Evolutionary conservation across 2,329 filamentous ascomycete genomes (phyloP).

Genomic region (Phialemoniopsis sp.): DNA sequence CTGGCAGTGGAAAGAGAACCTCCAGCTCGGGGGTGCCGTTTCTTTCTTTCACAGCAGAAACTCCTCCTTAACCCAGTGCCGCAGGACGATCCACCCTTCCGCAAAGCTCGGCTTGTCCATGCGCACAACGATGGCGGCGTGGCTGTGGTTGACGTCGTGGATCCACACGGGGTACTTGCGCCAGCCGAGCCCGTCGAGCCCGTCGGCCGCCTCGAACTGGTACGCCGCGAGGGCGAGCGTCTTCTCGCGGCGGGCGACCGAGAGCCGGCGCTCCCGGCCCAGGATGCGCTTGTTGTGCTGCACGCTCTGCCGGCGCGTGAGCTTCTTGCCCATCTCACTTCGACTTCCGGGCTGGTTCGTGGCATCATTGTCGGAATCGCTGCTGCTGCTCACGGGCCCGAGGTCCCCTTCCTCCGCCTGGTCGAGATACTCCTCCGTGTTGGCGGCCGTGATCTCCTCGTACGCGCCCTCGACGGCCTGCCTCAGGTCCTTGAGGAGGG

Average conservation of each 20-base stretch:
- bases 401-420: constrained; percentile 42
- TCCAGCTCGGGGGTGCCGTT: too few relatives aligned
- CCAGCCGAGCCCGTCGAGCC: constrained; percentile 64
- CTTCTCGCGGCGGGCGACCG: constrained; percentile 45
- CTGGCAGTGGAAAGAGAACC: too few relatives aligned
- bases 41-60: constrained; percentile 43
- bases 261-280: constrained; percentile 29
- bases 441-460: constrained; percentile 65
- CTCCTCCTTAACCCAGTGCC: constrained; percentile 74
- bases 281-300: too few relatives aligned
- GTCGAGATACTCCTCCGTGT: constrained; percentile 68
- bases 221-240: constrained; percentile 73
- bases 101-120: constrained; percentile 61
- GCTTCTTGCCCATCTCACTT: too few relatives aligned
- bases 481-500: constrained; percentile 72
- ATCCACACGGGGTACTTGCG: constrained; percentile 69
- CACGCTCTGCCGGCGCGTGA: too few relatives aligned
- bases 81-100: constrained; percentile 74
- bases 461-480: constrained; percentile 74
- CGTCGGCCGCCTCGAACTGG: constrained; percentile 82
- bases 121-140: constrained; percentile 87
- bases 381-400: constrained; percentile 13
- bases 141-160: constrained; percentile 72
- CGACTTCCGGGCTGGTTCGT: constrained; percentile 2
- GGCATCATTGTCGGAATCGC: constrained; percentile 5